Evolutionary conservation across 129 eudicot genomes (phyloP).

Genomic region (Arctium minus): DNA sequence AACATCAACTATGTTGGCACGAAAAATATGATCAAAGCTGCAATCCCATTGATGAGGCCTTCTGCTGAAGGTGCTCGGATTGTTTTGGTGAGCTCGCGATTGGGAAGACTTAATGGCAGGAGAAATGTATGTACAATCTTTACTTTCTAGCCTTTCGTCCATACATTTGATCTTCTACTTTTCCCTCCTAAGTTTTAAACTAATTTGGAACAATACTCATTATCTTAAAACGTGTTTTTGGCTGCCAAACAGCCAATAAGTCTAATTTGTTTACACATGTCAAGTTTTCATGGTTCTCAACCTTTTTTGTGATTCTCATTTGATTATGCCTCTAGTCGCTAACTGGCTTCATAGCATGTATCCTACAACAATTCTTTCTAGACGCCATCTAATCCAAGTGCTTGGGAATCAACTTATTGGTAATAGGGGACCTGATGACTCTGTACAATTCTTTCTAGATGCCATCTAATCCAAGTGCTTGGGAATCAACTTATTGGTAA

Average conservation of each 20-base stretch:
- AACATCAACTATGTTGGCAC: conserved; percentile 72
- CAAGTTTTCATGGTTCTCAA: no score
- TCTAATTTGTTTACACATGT: neutral
- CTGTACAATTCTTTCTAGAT: no score
- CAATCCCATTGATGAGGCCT: conserved; percentile 78
- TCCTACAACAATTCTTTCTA: no score
- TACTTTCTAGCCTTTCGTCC: neutral
- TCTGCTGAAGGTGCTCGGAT: conserved; percentile 84
- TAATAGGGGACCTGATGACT: no score
- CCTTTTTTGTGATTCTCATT: no score
- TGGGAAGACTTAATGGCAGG: conserved; percentile 85
- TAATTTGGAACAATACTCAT: neutral
- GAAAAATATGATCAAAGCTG: conserved; percentile 65
- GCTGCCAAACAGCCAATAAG: neutral
- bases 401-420: no score
- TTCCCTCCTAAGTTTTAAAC: neutral
- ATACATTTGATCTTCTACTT: neutral
- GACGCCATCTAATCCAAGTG: no score
- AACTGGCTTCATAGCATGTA: no score
- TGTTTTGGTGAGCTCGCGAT: conserved; percentile 76
- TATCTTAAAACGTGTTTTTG: neutral
- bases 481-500: no score
- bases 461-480: no score
- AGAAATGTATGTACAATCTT: conserved; percentile 62
- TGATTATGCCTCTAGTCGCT: no score